A percentile compares a stretch with the other conserved stretches of the same genome.
Conservation (phyloP, 805 yeast genomes). For the Candida boleticola region DNA sequence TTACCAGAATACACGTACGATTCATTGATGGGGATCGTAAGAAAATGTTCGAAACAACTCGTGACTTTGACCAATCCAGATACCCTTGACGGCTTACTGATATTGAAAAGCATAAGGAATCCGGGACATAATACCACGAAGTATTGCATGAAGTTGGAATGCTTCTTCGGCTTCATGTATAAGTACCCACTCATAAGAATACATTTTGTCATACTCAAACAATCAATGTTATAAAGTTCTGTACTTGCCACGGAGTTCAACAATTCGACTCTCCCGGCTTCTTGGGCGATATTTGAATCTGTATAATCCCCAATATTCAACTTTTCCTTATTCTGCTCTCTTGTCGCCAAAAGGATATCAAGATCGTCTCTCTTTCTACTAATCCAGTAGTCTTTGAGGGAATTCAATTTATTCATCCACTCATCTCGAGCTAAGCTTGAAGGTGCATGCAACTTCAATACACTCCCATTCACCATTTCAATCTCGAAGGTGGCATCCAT, state of each 20-base stretch:
- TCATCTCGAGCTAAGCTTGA: conserved; percentile 46
- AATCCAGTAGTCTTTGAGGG: conserved; percentile 59
- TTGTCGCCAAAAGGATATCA: conserved; percentile 29
- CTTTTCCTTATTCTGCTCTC: conserved; percentile 43
- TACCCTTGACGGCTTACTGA: conserved; percentile 44
- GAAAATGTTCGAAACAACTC: conserved; percentile 48
- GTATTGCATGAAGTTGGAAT: conserved; percentile 59
- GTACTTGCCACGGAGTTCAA: conserved; percentile 54
- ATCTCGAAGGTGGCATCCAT: conserved; percentile 55
- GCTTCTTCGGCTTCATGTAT: conserved; percentile 68
- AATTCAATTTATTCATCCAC: conserved; percentile 60
- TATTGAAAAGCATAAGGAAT: conserved; percentile 54
- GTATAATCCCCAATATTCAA: conserved; percentile 53
- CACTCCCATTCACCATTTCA: conserved; percentile 43
- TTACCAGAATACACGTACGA: conserved; percentile 79
- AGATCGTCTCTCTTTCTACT: conserved; percentile 41
- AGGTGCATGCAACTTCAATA: conserved; percentile 56
- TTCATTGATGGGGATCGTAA: conserved; percentile 59
- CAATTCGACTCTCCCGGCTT: conserved; percentile 45
- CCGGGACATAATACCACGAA: conserved; percentile 73
- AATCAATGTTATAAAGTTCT: conserved; percentile 50
- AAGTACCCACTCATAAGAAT: conserved; percentile 64
- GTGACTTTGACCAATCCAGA: conserved; percentile 47
- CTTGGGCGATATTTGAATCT: conserved; percentile 53
- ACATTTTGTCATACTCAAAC: conserved; percentile 57